phyloP scores from a whole-genome alignment of 768 basidiomycete species.

The Dentipellis fragilis region DNA sequence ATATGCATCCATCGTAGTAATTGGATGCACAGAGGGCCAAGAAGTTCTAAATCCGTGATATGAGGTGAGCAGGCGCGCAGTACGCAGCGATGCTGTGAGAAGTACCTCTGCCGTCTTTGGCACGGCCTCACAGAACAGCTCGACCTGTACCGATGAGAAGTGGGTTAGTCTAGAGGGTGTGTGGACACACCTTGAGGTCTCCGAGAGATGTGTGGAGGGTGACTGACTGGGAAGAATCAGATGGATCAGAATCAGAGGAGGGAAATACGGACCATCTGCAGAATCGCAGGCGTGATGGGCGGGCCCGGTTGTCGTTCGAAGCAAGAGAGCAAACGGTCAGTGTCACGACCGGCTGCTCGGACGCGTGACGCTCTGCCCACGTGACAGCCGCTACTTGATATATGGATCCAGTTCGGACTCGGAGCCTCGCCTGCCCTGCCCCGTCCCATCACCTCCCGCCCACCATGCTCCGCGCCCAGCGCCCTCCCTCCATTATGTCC shows the following conservation, averaged over 20 bases:
- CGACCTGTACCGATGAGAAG: constrained; percentile 48
- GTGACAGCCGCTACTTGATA: constrained; percentile 16
- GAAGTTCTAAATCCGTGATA: constrained; percentile 60
- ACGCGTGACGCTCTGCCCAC: background rate
- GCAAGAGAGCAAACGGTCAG: constrained; percentile 19
- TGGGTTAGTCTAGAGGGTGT: background rate
- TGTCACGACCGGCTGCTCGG: constrained; percentile 14
- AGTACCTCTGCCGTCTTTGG: constrained; percentile 88
- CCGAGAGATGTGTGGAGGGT: constrained; percentile 92
- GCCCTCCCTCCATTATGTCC: constrained; percentile 57
- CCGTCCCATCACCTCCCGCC: constrained; percentile 18
- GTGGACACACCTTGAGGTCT: constrained; percentile 71
- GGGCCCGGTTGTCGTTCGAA: background rate
- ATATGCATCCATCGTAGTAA: constrained; percentile 75
- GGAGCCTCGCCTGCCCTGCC: constrained; percentile 7
- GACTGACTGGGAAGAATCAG: constrained; percentile 55
- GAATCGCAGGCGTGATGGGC: constrained; percentile 10
- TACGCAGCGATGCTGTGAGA: background rate
- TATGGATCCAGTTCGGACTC: constrained; percentile 11
- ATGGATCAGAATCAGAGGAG: background rate
- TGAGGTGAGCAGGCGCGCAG: background rate
- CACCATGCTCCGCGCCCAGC: constrained; percentile 35
- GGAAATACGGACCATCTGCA: constrained; percentile 5
- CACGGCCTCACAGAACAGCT: constrained; percentile 94
- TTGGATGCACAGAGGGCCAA: constrained; percentile 87